Evolutionary conservation across 768 basidiomycete genomes (phyloP).

Genomic region (Coprinopsis marcescibilis): DNA sequence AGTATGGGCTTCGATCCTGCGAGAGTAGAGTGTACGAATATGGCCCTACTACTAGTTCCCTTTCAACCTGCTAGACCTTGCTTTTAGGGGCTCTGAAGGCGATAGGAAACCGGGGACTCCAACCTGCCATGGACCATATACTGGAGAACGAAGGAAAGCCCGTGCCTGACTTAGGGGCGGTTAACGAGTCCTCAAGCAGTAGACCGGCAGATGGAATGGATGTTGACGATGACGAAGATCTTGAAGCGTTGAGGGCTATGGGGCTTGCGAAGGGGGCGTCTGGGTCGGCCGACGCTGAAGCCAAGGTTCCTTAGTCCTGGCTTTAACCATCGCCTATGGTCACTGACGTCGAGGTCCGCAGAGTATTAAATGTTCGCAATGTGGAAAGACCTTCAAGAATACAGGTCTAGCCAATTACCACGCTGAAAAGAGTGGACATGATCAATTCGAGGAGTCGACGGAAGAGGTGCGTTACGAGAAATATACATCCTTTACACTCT

Average conservation of each 20-base stretch:
- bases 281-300: slow-evolving; percentile 53
- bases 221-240: slow-evolving; percentile 68
- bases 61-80: slow-evolving; percentile 7
- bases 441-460: slow-evolving; percentile 91
- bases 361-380: slow-evolving; percentile 82
- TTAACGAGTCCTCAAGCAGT: slow-evolving; percentile 27
- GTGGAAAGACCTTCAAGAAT: slow-evolving; percentile 82
- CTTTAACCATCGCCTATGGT: not conserved
- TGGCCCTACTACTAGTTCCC: slow-evolving; percentile 22
- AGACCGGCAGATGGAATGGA: slow-evolving; percentile 32
- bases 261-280: slow-evolving; percentile 28
- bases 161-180: slow-evolving; percentile 56
- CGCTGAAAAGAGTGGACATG: slow-evolving; percentile 92
- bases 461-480: slow-evolving; percentile 77
- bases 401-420: slow-evolving; percentile 88
- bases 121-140: slow-evolving; percentile 88
- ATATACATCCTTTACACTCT: slow-evolving; percentile 1
- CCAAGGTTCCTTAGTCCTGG: slow-evolving; percentile 45
- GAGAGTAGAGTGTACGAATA: slow-evolving; percentile 69
- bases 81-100: slow-evolving; percentile 81
- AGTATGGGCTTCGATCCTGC: slow-evolving; percentile 84
- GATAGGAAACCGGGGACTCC: slow-evolving; percentile 77
- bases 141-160: slow-evolving; percentile 74
- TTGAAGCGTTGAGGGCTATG: slow-evolving; percentile 52
- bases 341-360: slow-evolving; percentile 18